Percentiles rank a stretch among this genome's conserved stretches.
These are phyloP conservation scores for Lagenidium giganteum DNA, from an alignment of 352 stramenopile species.

Conservation along the genomic window DNA sequence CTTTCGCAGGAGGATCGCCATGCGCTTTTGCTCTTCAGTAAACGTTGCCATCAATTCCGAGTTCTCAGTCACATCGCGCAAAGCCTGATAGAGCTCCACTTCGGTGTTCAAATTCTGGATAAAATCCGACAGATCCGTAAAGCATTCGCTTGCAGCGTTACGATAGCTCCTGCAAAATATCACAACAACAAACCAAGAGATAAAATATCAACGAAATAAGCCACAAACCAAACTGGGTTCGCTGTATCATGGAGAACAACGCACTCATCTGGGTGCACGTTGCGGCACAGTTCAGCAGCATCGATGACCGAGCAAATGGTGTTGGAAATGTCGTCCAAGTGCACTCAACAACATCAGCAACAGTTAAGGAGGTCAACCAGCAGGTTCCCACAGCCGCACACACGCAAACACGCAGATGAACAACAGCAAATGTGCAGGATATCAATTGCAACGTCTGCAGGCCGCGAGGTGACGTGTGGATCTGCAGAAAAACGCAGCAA, in stretches of 20 bases:
- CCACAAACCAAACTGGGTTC: background rate
- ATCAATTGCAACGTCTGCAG: conserved; percentile 61
- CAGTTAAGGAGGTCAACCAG: conserved; percentile 2
- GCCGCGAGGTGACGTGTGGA: conserved; percentile 43
- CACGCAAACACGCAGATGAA: background rate
- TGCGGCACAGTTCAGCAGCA: conserved; percentile 92
- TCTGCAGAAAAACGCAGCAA: conserved; percentile 17
- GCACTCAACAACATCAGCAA: conserved; percentile 9
- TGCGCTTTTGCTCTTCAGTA: conserved; percentile 86
- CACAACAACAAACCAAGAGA: background rate
- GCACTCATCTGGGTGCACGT: conserved; percentile 87
- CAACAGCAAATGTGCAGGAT: conserved; percentile 19
- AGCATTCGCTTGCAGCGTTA: conserved; percentile 79
- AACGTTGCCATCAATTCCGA: conserved; percentile 44
- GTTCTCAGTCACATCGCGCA: conserved; percentile 71
- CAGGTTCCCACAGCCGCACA: background rate
- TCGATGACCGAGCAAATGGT: conserved; percentile 95
- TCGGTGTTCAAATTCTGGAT: conserved; percentile 95
- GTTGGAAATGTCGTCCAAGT: conserved; percentile 94
- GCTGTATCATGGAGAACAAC: background rate
- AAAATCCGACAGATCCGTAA: conserved; percentile 90
- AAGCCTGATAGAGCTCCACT: conserved; percentile 82
- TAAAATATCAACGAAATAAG: background rate
- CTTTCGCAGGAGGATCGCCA: conserved; percentile 82
- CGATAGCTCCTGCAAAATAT: conserved; percentile 55